Conservation (phyloP, 352 stramenopile genomes). For the Aphanomyces astaci region DNA sequence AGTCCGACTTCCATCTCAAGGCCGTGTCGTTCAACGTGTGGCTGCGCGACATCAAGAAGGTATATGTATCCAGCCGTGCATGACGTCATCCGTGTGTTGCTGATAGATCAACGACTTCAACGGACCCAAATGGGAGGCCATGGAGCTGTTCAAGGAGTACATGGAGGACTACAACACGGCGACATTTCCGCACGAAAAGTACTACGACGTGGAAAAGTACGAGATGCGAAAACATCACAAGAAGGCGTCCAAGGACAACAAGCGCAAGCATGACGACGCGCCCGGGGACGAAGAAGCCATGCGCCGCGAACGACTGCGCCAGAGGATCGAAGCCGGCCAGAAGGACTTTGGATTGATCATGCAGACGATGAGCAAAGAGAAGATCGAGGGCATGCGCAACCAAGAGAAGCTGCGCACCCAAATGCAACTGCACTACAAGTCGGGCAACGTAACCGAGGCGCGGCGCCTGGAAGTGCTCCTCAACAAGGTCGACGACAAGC, state of each 20-base stretch:
- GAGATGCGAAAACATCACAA: conserved; percentile 92
- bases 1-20: conserved; percentile 88
- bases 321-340: conserved; percentile 44
- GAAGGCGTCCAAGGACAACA: conserved; percentile 47
- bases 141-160: conserved; percentile 89
- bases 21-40: conserved; percentile 92
- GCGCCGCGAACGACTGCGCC: conserved; percentile 42
- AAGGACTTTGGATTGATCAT: conserved; percentile 69
- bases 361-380: conserved; percentile 77
- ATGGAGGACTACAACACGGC: conserved; percentile 98
- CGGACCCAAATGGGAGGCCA: conserved; percentile 78
- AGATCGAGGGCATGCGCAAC: conserved; percentile 80
- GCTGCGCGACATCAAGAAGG: conserved; percentile 89
- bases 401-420: conserved; percentile 75
- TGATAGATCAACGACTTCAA: conserved; percentile 67
- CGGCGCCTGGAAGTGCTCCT: conserved; percentile 59
- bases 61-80: conserved; percentile 24
- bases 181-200: conserved; percentile 94
- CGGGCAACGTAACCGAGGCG: conserved; percentile 76
- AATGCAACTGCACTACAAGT: conserved; percentile 89
- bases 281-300: conserved; percentile 56
- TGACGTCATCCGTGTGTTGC: background rate
- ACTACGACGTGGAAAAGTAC: conserved; percentile 97
- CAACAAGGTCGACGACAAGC: conserved; percentile 36
- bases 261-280: conserved; percentile 21